These are phyloP conservation scores for Entomortierella lignicola DNA, from an alignment of 192 early-diverging fungal species.

Conservation along the genomic window DNA sequence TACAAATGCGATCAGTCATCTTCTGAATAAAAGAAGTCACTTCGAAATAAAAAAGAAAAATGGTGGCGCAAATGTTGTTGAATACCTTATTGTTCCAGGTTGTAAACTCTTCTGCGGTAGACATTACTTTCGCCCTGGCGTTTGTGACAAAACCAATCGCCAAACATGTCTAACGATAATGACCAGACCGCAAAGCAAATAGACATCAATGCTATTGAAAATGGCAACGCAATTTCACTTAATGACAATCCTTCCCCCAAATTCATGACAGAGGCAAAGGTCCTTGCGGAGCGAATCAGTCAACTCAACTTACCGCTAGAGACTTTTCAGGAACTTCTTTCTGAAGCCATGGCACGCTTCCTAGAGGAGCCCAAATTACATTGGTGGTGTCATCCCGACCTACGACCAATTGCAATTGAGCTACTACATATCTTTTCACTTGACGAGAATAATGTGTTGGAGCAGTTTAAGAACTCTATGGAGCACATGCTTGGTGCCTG, in stretches of 20 bases:
- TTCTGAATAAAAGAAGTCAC: background rate
- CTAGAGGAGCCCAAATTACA: constrained; percentile 25
- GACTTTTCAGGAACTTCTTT: constrained; percentile 21
- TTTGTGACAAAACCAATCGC: too few species aligned
- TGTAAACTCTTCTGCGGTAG: background rate
- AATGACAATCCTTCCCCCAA: constrained; percentile 16
- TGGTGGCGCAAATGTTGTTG: constrained; percentile 28
- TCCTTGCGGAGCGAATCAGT: background rate
- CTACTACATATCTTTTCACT: constrained; percentile 29
- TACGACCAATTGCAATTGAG: constrained; percentile 21
- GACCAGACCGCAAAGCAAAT: background rate
- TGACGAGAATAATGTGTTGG: constrained; percentile 11
- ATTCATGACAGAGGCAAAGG: constrained; percentile 6
- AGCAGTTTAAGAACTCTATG: constrained; percentile 13
- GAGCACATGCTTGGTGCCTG: constrained; percentile 22
- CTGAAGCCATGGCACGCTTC: constrained; percentile 8
- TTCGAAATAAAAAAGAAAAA: background rate
- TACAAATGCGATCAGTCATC: background rate
- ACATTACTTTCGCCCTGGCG: too few species aligned
- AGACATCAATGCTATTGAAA: background rate
- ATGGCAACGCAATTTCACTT: background rate
- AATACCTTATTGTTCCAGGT: too few species aligned
- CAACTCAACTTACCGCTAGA: constrained; percentile 13
- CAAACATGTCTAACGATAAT: background rate
- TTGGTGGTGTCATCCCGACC: constrained; percentile 44